These are phyloP conservation scores for Aureobasidium vineae DNA, from an alignment of 2,329 filamentous ascomycete species.

Conservation along the genomic window DNA sequence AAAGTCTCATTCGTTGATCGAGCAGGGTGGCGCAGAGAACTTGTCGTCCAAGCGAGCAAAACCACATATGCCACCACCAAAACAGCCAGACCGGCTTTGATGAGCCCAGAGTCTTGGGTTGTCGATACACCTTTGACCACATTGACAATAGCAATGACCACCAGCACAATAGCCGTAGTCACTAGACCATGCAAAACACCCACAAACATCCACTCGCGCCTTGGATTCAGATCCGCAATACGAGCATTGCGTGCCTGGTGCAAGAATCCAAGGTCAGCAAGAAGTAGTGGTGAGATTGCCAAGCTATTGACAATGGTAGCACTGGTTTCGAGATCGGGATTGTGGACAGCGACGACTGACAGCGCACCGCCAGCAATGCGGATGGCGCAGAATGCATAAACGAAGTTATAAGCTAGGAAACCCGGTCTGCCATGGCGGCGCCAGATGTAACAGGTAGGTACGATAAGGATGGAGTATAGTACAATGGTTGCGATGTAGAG, in stretches of 20 bases:
- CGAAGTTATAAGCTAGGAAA: background rate
- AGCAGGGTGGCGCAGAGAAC: background rate
- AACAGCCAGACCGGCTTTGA: background rate
- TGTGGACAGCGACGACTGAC: background rate
- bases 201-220: background rate
- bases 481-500: background rate
- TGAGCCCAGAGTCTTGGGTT: background rate
- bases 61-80: background rate
- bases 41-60: background rate
- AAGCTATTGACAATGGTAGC: slow-evolving; percentile 4
- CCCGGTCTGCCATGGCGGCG: background rate
- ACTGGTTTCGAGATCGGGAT: background rate
- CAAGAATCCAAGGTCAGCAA: background rate
- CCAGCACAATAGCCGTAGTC: background rate
- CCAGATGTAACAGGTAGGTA: slow-evolving; percentile 3
- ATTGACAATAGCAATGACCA: slow-evolving; percentile 1
- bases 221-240: background rate
- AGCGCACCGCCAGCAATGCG: background rate
- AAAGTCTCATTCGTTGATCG: background rate
- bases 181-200: background rate
- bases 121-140: background rate
- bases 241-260: background rate
- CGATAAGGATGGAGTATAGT: background rate
- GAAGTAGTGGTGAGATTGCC: background rate
- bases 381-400: slow-evolving; percentile 1